These are phyloP conservation scores for Auricularia sp. DNA, from an alignment of 768 basidiomycete genomes.

Conservation along the genomic window DNA sequence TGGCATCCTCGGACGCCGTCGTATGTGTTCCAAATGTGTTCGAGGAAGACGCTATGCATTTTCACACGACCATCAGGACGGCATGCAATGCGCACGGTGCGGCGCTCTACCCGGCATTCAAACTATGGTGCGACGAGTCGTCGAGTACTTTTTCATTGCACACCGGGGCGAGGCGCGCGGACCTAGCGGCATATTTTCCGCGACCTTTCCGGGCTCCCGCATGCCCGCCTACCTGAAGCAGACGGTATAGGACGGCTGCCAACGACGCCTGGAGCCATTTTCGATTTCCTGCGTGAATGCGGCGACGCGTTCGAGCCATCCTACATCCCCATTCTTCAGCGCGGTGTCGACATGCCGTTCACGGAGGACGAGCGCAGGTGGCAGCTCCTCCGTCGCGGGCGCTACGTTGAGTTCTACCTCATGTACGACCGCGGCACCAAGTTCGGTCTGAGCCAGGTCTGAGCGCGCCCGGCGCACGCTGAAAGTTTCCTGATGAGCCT, in stretches of 20 bases:
- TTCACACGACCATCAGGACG: conserved; percentile 66
- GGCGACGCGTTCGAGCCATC: conserved; percentile 81
- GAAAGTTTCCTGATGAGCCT: conserved; percentile 89
- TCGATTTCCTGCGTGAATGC: conserved; percentile 59
- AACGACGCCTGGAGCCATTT: conserved; percentile 55
- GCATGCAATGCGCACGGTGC: conserved; percentile 68
- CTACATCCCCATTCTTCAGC: conserved; percentile 76
- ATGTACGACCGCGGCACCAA: conserved; percentile 82
- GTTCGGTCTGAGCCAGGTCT: conserved; percentile 77
- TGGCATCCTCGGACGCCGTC: conserved; percentile 81
- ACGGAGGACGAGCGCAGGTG: conserved; percentile 67
- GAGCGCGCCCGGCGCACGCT: conserved; percentile 69
- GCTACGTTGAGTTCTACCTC: conserved; percentile 93
- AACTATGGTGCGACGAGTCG: conserved; percentile 96
- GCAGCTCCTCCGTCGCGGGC: conserved; percentile 84
- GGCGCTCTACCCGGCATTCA: conserved; percentile 67
- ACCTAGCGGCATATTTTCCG: conserved; percentile 90
- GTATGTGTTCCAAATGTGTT: conserved; percentile 83
- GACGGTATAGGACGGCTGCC: conserved; percentile 35
- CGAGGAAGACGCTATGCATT: conserved; percentile 77
- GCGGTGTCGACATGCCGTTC: conserved; percentile 30
- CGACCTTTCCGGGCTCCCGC: conserved; percentile 63
- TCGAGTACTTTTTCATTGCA: conserved; percentile 90
- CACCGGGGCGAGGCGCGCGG: conserved; percentile 83
- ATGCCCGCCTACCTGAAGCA: conserved; percentile 42